Evolutionary conservation across 768 basidiomycete genomes (phyloP).

Genomic region (Amanita molliuscula): DNA sequence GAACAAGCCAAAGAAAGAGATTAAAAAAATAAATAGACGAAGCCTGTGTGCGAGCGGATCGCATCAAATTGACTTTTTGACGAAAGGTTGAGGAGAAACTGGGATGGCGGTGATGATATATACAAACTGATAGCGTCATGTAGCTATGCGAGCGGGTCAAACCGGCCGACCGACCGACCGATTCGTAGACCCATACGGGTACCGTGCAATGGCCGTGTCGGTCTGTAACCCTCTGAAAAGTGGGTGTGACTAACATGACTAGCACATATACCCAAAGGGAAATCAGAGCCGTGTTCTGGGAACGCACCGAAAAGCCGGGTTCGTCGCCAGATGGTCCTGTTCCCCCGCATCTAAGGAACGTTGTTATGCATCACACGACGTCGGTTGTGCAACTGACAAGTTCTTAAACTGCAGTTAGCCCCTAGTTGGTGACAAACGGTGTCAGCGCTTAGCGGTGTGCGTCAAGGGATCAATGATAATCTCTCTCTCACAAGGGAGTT

Average conservation of each 20-base stretch:
- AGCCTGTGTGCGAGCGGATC: background rate
- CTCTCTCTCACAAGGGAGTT: background rate
- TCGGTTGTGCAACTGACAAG: background rate
- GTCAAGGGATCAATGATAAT: background rate
- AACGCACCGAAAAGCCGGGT: background rate
- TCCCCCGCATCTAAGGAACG: background rate
- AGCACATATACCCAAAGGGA: background rate
- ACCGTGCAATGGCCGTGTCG: background rate
- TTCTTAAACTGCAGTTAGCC: background rate
- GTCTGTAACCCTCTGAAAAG: background rate
- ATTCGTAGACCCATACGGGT: background rate
- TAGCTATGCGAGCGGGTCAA: background rate
- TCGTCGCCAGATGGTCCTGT: background rate
- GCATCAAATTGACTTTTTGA: conserved; percentile 7
- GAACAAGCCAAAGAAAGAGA: background rate
- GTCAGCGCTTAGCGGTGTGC: background rate
- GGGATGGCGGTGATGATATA: background rate
- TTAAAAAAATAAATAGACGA: background rate
- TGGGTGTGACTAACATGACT: background rate
- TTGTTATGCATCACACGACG: background rate
- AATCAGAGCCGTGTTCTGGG: background rate
- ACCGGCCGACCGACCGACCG: background rate
- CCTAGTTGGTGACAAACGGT: background rate
- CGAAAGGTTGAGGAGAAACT: background rate
- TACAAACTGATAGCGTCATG: background rate